Base-by-base conservation (phyloP, 495 filamentous ascomycete genomes). In the Apodospora peruviana region DNA sequence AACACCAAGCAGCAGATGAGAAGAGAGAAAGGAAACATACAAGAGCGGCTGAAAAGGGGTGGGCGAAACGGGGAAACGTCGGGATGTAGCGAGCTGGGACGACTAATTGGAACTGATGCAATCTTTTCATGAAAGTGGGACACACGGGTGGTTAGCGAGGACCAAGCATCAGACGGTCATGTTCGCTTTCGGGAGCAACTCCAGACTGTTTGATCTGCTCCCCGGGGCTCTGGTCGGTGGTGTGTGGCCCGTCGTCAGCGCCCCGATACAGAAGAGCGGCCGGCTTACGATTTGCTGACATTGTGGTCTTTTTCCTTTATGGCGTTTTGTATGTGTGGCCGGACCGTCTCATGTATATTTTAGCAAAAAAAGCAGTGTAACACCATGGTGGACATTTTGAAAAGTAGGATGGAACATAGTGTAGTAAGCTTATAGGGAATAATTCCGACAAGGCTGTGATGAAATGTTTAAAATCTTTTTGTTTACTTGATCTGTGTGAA, bases 161-260 rank as follows among this genome's bases (percentile, higher is more conserved):
- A 40, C 32, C 39, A 20, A 39, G 21, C 40, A 43, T 25, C 32
- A 12, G 48, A 42, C 41, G 38, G 48, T 45, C 50, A 46, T 22
- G 24, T 46, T 53, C 49, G 55, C 46, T 36, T 56, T 43, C 39
- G 52, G 52, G 40, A 50, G 41, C 23, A 21, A 25, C 46, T 38
- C 27, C 44, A 62, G 52, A 55, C 46, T 60, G 60, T 62, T 62
- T 62, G 53, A 62, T 62, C 60, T 49, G 32, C 57, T 57, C 53
- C 50, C 54, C 51, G 36, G 47, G 51, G 42, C 27, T 53, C 47
- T 41, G 53, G 53, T 49, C 40, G 49, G 51, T 47, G 44, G 53
- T 54, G 50, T 42, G 42, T 41, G 23, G 43, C 40, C 35, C 25
- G 39, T n/a, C n/a, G n/a, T n/a, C n/a, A n/a, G n/a, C n/a, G n/a